phyloP scores from a whole-genome alignment of 768 basidiomycete genomes.

The Hebeloma cylindrosporum region DNA sequence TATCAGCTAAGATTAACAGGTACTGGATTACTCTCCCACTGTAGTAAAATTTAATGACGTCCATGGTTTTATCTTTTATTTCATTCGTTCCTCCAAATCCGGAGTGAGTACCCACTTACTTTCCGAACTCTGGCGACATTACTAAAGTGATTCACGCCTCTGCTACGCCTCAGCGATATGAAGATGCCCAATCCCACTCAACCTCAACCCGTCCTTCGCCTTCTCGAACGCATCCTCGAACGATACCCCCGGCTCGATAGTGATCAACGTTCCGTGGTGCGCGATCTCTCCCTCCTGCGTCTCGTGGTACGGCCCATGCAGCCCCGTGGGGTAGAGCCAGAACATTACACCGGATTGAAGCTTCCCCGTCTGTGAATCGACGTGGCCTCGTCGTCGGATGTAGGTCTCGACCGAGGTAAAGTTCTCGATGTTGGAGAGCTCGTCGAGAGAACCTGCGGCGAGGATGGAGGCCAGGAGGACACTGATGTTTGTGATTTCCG shows the following conservation, averaged over 20 bases:
- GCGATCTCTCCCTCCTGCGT: constrained; percentile 4
- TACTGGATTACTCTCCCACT: too few species aligned
- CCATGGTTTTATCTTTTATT: too few species aligned
- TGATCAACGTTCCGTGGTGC: constrained; percentile 7
- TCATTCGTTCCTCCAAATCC: too few species aligned
- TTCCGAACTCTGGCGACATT: too few species aligned
- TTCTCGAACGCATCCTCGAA: constrained; percentile 1
- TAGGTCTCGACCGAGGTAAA: background rate
- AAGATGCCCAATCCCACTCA: background rate
- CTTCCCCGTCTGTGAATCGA: background rate
- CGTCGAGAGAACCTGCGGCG: constrained; percentile 12
- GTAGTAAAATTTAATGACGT: too few species aligned
- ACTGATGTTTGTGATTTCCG: background rate
- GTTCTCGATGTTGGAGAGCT: constrained; percentile 15
- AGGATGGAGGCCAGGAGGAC: constrained; percentile 16
- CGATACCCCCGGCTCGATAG: background rate
- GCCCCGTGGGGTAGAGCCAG: constrained; percentile 8
- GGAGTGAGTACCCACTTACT: too few species aligned
- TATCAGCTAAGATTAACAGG: too few species aligned
- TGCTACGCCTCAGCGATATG: constrained; percentile 3
- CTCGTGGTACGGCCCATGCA: constrained; percentile 6
- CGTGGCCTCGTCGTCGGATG: background rate
- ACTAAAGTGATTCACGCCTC: too few species aligned
- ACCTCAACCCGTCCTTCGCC: constrained; percentile 1
- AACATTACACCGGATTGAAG: constrained; percentile 2